Evolutionary conservation across 257 asterid species (phyloP).

Genomic region (Thymus quinquecostatus): DNA sequence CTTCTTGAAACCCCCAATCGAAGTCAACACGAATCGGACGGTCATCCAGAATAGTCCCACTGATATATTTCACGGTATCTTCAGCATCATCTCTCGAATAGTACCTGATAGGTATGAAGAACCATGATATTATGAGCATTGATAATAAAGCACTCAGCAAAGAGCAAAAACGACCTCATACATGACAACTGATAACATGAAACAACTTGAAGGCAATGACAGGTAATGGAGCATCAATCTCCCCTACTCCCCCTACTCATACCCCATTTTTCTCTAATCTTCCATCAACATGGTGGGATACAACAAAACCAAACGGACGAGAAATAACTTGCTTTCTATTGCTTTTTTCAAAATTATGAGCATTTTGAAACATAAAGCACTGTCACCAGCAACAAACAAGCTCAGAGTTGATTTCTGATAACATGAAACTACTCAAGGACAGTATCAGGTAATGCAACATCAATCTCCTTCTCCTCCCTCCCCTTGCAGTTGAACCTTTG

Average conservation of each 20-base stretch:
- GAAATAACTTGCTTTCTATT: background rate
- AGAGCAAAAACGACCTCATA: background rate
- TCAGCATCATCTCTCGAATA: constrained; percentile 95
- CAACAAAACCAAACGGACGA: background rate
- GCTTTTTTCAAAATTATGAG: background rate
- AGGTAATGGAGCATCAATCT: background rate
- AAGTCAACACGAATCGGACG: constrained; percentile 99
- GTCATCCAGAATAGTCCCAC: constrained; percentile 98
- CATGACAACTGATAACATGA: background rate
- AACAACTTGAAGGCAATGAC: background rate
- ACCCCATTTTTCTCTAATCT: background rate
- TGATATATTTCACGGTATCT: constrained; percentile 85
- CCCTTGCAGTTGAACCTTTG: background rate
- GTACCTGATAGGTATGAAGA: constrained; percentile 58
- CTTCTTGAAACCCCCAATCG: constrained; percentile 99
- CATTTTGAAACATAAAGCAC: background rate
- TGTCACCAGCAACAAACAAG: background rate
- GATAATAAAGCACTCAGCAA: background rate
- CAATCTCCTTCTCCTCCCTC: background rate
- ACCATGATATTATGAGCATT: constrained; percentile 14
- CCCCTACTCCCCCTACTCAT: background rate
- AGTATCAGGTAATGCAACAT: background rate
- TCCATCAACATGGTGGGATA: background rate
- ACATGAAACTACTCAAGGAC: constrained; percentile 14
- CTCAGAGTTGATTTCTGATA: constrained; percentile 12